phyloP scores from a whole-genome alignment of 2,329 filamentous ascomycete species.

The Alternaria consortialis region DNA sequence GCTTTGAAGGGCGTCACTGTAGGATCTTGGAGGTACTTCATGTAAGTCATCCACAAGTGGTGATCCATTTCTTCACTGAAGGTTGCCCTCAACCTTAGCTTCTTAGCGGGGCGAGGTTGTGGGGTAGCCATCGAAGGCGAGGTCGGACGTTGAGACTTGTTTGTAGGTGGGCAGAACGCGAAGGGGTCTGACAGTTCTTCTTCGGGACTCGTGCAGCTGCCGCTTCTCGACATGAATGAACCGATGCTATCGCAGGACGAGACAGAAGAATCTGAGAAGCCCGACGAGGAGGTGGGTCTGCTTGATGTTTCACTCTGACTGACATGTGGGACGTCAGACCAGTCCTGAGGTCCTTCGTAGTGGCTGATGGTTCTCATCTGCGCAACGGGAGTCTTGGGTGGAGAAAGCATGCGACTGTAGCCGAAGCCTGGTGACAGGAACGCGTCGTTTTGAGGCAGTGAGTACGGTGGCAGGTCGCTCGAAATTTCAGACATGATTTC shows the following conservation, averaged over 20 bases:
- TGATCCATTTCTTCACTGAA: conserved; percentile 72
- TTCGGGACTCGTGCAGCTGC: conserved; percentile 69
- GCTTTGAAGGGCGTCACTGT: conserved; percentile 73
- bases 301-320: conserved; percentile 56
- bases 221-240: conserved; percentile 65
- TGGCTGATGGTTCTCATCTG: conserved; percentile 47
- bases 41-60: conserved; percentile 72
- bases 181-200: conserved; percentile 67
- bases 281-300: conserved; percentile 66
- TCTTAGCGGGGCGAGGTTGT: conserved; percentile 47
- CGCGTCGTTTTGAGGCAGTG: conserved; percentile 41
- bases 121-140: conserved; percentile 45
- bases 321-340: conserved; percentile 44
- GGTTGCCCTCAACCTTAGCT: conserved; percentile 54
- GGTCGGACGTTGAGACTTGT: conserved; percentile 38
- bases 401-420: conserved; percentile 53
- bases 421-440: conserved; percentile 55
- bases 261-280: conserved; percentile 68
- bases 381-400: conserved; percentile 60
- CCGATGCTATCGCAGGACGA: conserved; percentile 67
- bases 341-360: conserved; percentile 41
- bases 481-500: conserved; percentile 46
- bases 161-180: conserved; percentile 52
- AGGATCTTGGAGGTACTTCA: conserved; percentile 71
- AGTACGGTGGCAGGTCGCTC: conserved; percentile 35